A percentile compares a stretch with the other conserved stretches of the same genome.
These are phyloP conservation scores for Crithidia brevicula DNA, from an alignment of 208 protist species.

Conservation along the genomic window DNA sequence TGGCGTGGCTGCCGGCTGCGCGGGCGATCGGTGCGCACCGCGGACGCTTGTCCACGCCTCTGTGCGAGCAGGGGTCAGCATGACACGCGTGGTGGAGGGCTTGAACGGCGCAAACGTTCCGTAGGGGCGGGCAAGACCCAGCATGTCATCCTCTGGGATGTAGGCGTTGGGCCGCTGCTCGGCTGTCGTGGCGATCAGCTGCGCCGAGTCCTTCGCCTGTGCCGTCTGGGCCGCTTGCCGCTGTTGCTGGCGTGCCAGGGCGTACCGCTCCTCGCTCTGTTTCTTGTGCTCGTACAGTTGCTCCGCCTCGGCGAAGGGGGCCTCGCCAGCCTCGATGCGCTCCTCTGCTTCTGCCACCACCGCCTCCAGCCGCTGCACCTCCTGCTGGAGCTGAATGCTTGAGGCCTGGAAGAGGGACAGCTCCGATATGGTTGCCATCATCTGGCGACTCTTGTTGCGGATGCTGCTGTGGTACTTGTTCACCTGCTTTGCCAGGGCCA, in stretches of 20 bases:
- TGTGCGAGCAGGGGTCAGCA: slow-evolving; percentile 5
- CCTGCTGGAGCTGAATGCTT: slow-evolving; percentile 91
- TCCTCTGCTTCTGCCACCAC: slow-evolving; percentile 83
- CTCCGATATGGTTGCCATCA: slow-evolving; percentile 97
- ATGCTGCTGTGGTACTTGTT: slow-evolving; percentile 93
- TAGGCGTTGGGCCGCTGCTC: slow-evolving; percentile 89
- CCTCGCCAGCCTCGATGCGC: slow-evolving; percentile 74
- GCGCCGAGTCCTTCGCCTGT: slow-evolving; percentile 10
- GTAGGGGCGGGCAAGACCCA: slow-evolving; percentile 89
- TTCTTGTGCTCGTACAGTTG: slow-evolving; percentile 75
- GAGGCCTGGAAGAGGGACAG: slow-evolving; percentile 95
- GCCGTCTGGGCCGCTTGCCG: slow-evolving; percentile 43
- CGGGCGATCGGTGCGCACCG: neutral
- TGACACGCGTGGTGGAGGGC: slow-evolving; percentile 14
- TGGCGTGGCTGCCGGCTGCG: neutral
- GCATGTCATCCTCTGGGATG: slow-evolving; percentile 81
- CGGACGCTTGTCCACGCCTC: neutral
- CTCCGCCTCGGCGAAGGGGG: slow-evolving; percentile 83
- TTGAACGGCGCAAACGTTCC: slow-evolving; percentile 80
- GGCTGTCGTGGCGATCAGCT: slow-evolving; percentile 64
- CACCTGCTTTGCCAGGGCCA: slow-evolving; percentile 93
- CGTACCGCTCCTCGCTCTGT: slow-evolving; percentile 64
- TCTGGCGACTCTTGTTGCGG: slow-evolving; percentile 86
- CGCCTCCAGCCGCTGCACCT: slow-evolving; percentile 79
- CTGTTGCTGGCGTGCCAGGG: slow-evolving; percentile 53